phyloP scores from a whole-genome alignment of 371 early-diverging fungal species.

The Cokeromyces recurvatus region DNA sequence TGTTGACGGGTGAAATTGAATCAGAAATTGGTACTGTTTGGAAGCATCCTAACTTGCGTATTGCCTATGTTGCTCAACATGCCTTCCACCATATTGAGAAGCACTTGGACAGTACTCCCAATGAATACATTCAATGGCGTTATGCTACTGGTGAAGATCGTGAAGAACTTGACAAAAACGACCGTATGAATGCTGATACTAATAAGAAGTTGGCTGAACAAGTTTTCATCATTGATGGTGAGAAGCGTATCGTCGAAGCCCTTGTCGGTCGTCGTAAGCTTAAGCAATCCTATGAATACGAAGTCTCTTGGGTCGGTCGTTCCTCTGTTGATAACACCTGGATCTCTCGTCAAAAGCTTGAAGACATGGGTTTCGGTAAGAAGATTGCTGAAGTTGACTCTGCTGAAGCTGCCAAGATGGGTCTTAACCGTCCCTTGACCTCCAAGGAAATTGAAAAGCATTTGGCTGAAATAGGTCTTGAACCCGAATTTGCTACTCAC shows the following conservation, averaged over 20 bases:
- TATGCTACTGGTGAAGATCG: slow-evolving; percentile 78
- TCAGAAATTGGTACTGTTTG: slow-evolving; percentile 63
- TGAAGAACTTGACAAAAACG: slow-evolving; percentile 68
- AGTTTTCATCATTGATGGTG: slow-evolving; percentile 58
- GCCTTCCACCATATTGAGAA: slow-evolving; percentile 84
- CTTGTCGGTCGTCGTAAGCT: slow-evolving; percentile 65
- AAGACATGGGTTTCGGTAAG: slow-evolving; percentile 65
- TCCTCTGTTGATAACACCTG: slow-evolving; percentile 65
- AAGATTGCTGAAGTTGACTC: slow-evolving; percentile 63
- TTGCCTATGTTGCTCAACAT: slow-evolving; percentile 89
- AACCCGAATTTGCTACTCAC: slow-evolving; percentile 75
- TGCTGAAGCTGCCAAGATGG: slow-evolving; percentile 60
- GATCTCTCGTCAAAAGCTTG: slow-evolving; percentile 69
- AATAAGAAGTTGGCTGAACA: slow-evolving; percentile 65
- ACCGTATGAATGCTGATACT: slow-evolving; percentile 56
- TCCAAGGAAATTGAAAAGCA: slow-evolving; percentile 69
- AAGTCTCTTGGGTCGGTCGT: slow-evolving; percentile 58
- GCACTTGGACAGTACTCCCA: slow-evolving; percentile 76
- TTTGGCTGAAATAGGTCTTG: slow-evolving; percentile 64
- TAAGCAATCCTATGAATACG: slow-evolving; percentile 67
- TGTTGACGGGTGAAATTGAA: slow-evolving; percentile 74
- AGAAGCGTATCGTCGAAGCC: slow-evolving; percentile 58
- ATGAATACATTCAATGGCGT: slow-evolving; percentile 85
- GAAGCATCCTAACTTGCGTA: slow-evolving; percentile 78
- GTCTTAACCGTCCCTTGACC: slow-evolving; percentile 63